Evolutionary conservation across 305 asterid species (phyloP), one percentile per base, ranked within the genome.

Genomic region (Monarda citriodora): DNA sequence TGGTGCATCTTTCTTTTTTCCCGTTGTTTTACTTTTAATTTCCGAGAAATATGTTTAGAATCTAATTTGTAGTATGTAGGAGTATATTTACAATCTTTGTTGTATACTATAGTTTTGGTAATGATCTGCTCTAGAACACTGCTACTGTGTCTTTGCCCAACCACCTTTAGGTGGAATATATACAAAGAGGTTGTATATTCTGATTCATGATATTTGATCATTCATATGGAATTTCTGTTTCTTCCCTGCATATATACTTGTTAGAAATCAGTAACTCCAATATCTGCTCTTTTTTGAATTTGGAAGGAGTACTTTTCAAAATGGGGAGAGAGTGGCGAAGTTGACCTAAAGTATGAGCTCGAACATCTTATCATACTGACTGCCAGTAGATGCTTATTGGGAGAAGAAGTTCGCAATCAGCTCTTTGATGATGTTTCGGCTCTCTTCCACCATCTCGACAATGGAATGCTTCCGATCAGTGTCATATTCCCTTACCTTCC

Each of bases 301-400:
- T 34, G 59, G 25, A 78, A 83, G 87, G 82, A 80, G 0, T 80
- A 83, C 60, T 83, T 83, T 60, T 80, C 90, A 4, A 83, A 83
- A 71, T 83, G 90, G 90, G 90, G 90, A 41, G 84, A 77, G 9
- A 77, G 81, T 25, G 90, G 90, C 64, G 90, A 83, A 62, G 82
- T 83, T 37, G 90, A 83, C 65, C 74, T 83, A 12, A 83, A 83
- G 67, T 71, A 73, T 60, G 90, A 83, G 66, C 42, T 83, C 18
- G 90, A 83, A 45, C 86, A 83, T 51, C 77, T 83, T 31, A 83
- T 83, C 72, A 80, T 83, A 50, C 74, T 83, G 51, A 83, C 90
- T 37, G 87, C 90, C 29, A 80, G 90, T 45, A 46, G 90, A 65
- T 83, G 90, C 66, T 74, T 83, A 58, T 69, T 83, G 29, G 90